Conservation (phyloP, 192 early-diverging fungal species). For the Podila minutissima region DNA sequence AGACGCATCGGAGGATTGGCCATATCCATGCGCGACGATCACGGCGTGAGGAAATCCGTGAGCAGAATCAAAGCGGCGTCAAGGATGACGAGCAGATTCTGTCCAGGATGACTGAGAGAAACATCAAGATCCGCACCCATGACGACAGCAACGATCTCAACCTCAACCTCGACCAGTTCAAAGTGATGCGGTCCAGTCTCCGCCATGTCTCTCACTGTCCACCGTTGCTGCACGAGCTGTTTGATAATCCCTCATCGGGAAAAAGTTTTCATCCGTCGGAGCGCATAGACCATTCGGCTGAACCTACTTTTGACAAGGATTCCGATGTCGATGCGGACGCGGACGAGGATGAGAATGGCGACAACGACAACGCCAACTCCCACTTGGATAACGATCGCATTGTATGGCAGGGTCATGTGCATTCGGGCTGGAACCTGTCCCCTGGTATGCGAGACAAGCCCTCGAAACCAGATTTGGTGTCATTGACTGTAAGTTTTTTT, state of each 20-base stretch:
- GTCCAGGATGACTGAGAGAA: background rate
- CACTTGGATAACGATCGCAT: background rate
- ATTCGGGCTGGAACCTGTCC: background rate
- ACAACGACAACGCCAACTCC: background rate
- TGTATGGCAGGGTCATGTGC: background rate
- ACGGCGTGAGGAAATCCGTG: background rate
- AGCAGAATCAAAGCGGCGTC: background rate
- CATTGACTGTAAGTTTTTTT: slow-evolving; percentile 7
- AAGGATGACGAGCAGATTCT: background rate
- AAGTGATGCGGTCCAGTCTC: background rate
- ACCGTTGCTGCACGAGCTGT: background rate
- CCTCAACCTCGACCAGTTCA: background rate
- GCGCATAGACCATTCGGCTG: slow-evolving; percentile 1
- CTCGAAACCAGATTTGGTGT: background rate
- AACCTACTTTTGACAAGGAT: background rate
- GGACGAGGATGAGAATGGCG: background rate
- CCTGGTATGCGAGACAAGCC: slow-evolving; percentile 5
- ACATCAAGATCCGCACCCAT: slow-evolving; percentile 2
- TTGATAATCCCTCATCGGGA: background rate
- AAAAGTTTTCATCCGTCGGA: slow-evolving; percentile 2
- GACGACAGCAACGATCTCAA: background rate
- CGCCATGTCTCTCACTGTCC: slow-evolving; percentile 1
- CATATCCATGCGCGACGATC: background rate
- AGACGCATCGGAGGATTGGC: background rate
- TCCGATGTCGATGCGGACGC: background rate